Base-by-base conservation (phyloP, 2,329 filamentous ascomycete species). In the Pezicula radicicola region DNA sequence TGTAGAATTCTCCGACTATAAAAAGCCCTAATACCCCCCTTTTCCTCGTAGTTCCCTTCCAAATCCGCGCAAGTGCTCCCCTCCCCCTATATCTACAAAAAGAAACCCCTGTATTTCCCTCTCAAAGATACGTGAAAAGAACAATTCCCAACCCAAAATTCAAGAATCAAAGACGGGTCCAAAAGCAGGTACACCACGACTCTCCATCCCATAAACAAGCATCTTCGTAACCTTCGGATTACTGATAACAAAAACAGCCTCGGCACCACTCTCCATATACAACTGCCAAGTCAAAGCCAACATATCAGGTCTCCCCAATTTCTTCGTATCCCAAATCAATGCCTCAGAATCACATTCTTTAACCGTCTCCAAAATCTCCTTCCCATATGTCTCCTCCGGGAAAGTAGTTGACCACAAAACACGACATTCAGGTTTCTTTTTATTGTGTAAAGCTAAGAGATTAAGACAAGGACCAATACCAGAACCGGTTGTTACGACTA, bases 161-260 rank as follows among this genome's bases (percentile, higher is more conserved):
- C 33, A 62, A 10, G 61, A 63, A 58, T 70, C 68, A 60, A 62
- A 70, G 45, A 69, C 64, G 33, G 68, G 63, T 6, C 66, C 68
- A 57, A 64, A 70, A 12, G 66, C 66, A 30, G 66, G 58, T 39
- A 71, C 56, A 1, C 69, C 69, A 9, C 68, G 59, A 27, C 56
- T 59, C 54, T 70, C 67, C 55, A 72, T 60, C 21, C 65, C 67
- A 55, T 68, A 69, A 5, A 71, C 70, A 25, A 71, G 63, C 52
- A 66, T 62, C 49, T 65, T 64, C 6, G 68, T 72, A 43, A 70
- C 50, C 47, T 63, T 64, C 25, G 66, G 64, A 55, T 72, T 72
- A 45, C 62, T 64, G 48, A 72, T 70, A 21, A 69, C 59, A 46
- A 68, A 63, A 35, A 72, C 66, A 6, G 68, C 69, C 50, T 71